Conservation (phyloP, 768 basidiomycete genomes). For the Cystobasidium ongulense region DNA sequence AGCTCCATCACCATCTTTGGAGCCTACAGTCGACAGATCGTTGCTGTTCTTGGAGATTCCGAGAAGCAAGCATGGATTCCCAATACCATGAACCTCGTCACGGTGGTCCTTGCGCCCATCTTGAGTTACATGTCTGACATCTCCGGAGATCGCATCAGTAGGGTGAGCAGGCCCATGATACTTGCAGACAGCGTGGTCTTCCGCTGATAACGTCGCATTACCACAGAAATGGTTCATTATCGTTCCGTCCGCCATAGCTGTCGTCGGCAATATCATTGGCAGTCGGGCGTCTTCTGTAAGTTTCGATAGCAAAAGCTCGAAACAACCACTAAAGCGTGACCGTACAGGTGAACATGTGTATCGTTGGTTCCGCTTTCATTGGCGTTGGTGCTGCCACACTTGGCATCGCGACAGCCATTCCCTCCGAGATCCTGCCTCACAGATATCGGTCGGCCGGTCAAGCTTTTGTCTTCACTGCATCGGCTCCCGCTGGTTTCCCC, state of each 20-base stretch:
- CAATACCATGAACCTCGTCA: conserved; percentile 12
- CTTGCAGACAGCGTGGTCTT: neutral
- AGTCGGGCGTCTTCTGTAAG: neutral
- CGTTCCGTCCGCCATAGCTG: neutral
- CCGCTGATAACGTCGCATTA: neutral
- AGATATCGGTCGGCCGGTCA: neutral
- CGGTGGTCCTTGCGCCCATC: neutral
- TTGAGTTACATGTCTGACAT: neutral
- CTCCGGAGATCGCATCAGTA: neutral
- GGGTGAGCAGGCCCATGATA: neutral
- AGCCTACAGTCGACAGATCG: neutral
- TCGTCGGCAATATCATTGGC: neutral
- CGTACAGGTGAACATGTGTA: neutral
- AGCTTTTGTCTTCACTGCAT: neutral
- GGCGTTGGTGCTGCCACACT: neutral
- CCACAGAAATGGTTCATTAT: conserved; percentile 23
- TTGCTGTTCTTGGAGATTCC: neutral
- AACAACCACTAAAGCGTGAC: neutral
- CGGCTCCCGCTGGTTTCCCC: neutral
- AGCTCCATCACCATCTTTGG: conserved; percentile 5
- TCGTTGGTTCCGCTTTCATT: conserved; percentile 12
- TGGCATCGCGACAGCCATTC: conserved; percentile 4
- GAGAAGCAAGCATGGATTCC: conserved; percentile 1
- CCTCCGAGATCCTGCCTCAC: conserved; percentile 17
- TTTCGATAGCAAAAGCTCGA: too few species aligned